Evolutionary conservation across 1,284 basidiomycete genomes (phyloP).

Genomic region (Heterobasidion occidentale): DNA sequence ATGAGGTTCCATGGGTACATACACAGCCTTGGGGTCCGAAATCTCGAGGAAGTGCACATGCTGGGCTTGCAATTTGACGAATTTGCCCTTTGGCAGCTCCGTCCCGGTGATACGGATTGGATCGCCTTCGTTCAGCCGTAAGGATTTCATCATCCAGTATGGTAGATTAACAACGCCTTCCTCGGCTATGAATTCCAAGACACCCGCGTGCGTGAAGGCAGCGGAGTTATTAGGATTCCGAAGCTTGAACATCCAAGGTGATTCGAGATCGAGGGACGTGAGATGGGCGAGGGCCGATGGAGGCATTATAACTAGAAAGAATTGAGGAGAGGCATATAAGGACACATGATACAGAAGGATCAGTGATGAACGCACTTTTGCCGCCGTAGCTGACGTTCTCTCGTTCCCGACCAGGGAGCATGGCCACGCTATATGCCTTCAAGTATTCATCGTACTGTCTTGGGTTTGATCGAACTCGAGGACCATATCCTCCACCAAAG

Average conservation of each 20-base stretch:
- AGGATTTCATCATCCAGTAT: constrained; percentile 99
- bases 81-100: constrained; percentile 86
- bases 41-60: constrained; percentile 92
- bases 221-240: constrained; percentile 84
- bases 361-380: constrained; percentile 69
- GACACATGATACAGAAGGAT: background rate
- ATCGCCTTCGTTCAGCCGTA: constrained; percentile 91
- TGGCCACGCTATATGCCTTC: constrained; percentile 81
- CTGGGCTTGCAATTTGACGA: constrained; percentile 97
- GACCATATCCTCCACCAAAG: constrained; percentile 41
- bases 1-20: constrained; percentile 25
- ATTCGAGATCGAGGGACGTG: constrained; percentile 83
- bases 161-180: constrained; percentile 95
- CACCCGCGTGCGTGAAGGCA: constrained; percentile 91
- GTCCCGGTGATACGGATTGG: constrained; percentile 88
- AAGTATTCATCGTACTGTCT: constrained; percentile 75
- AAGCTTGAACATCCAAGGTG: constrained; percentile 95
- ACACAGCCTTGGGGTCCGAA: constrained; percentile 96
- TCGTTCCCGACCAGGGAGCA: constrained; percentile 77
- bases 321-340: too few relatives aligned
- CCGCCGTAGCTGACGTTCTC: constrained; percentile 92
- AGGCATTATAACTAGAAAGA: constrained; percentile 87
- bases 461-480: constrained; percentile 36
- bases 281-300: constrained; percentile 88
- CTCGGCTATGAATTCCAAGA: constrained; percentile 97